These are phyloP conservation scores for Erythrobasidium hasegawianum DNA, from an alignment of 1,284 basidiomycete species.

Conservation along the genomic window DNA sequence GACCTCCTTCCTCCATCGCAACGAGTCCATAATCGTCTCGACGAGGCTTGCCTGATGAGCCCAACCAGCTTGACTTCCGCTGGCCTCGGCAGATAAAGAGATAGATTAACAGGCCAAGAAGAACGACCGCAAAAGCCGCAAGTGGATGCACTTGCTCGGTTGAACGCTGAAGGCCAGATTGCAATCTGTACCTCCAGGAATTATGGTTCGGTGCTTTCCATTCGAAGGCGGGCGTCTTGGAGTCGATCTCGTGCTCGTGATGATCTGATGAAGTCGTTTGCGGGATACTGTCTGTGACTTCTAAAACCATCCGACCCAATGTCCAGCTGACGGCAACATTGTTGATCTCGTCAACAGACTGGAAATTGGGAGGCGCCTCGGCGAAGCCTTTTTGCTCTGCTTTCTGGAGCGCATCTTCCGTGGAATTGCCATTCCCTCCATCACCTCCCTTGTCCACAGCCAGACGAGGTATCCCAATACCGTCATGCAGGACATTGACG, in stretches of 20 bases:
- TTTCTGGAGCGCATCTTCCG: conserved; percentile 64
- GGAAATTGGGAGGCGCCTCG: conserved; percentile 64
- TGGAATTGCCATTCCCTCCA: conserved; percentile 53
- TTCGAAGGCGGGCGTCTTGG: conserved; percentile 26
- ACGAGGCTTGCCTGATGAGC: background rate
- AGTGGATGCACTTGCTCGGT: background rate
- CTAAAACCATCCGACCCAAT: conserved; percentile 94
- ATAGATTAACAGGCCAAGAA: background rate
- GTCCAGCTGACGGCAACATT: conserved; percentile 97
- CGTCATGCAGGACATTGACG: conserved; percentile 91
- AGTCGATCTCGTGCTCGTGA: conserved; percentile 19
- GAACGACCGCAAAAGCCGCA: background rate
- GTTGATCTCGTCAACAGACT: conserved; percentile 84
- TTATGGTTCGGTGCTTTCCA: conserved; percentile 10
- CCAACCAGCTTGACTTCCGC: background rate
- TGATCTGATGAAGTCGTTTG: background rate
- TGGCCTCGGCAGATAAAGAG: conserved; percentile 10
- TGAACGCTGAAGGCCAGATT: background rate
- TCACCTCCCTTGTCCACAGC: conserved; percentile 70
- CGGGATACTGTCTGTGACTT: conserved; percentile 57
- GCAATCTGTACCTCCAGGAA: conserved; percentile 16
- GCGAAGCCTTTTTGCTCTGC: conserved; percentile 76
- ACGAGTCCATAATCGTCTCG: conserved; percentile 33
- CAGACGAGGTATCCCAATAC: conserved; percentile 88
- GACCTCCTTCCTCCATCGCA: conserved; percentile 27